Base-by-base conservation (phyloP, 768 basidiomycete genomes). In the Trametes coccinea region DNA sequence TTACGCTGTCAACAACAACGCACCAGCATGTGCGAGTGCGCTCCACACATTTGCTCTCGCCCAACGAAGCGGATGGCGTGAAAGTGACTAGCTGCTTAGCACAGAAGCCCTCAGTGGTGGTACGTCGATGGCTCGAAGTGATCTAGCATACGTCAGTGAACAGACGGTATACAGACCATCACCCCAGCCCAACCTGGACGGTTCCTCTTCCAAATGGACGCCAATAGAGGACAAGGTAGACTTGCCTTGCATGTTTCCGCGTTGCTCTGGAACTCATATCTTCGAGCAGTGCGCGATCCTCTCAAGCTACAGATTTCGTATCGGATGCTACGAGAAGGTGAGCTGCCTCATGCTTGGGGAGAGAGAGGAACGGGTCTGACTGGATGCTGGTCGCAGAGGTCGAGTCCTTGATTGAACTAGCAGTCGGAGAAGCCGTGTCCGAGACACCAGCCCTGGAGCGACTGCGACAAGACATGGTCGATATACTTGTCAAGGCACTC, bases 251-350 rank as follows among this genome's bases (percentile, higher is more conserved):
- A 22, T 16, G 14, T 16, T 4, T 4, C 34, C 6, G 27, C 3
- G 3, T 31, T 22, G 22, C 17, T 30, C 40, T 5, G 7, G 29
- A 8, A 17, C 27, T n/a, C 31, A 63, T 40, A 67, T 27, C 1
- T 34, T 34, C 27, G 4, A 14, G 22, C 16, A 91, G 91, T 86
- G 17, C 77, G 80, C 50, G 88, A 90, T 59, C 77, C 86, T 0
- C 74, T 92, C 44, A 78, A 73, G 29, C 76, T 96, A 34, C 75
- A 80, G 27, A 87, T 97, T 60, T 80, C 77, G 52, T 97, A 94
- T 73, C 84, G 91, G 40, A 86, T 87, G 77, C 75, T 96, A 29
- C 86, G 87, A 17, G 92, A 95, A 80, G 94, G 94, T 93, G 14
- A 17, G 34, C 41, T 39, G 37, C 53, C 39, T 10, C 50, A 54